Evolutionary conservation across 2,329 filamentous ascomycete genomes (phyloP), one percentile per base, ranked within the genome.

Genomic region (Macroventuria anomochaeta): DNA sequence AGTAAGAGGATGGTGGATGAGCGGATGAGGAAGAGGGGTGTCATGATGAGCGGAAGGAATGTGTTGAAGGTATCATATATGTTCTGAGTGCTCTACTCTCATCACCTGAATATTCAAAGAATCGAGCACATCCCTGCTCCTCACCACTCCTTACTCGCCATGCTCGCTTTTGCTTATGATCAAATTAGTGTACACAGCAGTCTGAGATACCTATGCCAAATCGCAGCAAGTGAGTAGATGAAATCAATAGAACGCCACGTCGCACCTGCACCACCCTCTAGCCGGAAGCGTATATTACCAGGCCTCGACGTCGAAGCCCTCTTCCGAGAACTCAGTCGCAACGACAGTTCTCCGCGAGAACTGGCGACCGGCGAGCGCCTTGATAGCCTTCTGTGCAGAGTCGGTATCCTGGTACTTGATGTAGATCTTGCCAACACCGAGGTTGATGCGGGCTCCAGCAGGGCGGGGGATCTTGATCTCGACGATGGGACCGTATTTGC

Each of bases 301-400:
- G 41, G 91, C 91, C 67, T 85, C 85, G 53, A 96, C 89, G 69
- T 97, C 93, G 67, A 97, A 97, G 72, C 96, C 96, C 77, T 97
- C 93, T 87, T 97, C 96, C 18, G 92, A 90, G 75, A 97, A 99
- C 77, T 95, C 97, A 3, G 95, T 97, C 2, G 91, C 92, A 11
- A 99, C 92, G 23, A 99, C 96, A 3, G 95, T 99, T 65, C 96
- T 86, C 77, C 97, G 91, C 0, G 93, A 90, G 73, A 99, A 99
- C 74, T 97, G 97, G 61, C 96, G 85, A 39, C 95, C 95, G 25
- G 96, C 95, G 65, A 99, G 81, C n/a, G 91, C 88, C 67, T 88
- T 87, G 51, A 99, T 81, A 7, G 95, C 96, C 69, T 90, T 93
- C 58, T 89, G 88, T 17, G 93, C 90, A 7, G 88, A 86, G 43